Base-by-base conservation (phyloP, 768 basidiomycete species). In the Royoungia palumana region DNA sequence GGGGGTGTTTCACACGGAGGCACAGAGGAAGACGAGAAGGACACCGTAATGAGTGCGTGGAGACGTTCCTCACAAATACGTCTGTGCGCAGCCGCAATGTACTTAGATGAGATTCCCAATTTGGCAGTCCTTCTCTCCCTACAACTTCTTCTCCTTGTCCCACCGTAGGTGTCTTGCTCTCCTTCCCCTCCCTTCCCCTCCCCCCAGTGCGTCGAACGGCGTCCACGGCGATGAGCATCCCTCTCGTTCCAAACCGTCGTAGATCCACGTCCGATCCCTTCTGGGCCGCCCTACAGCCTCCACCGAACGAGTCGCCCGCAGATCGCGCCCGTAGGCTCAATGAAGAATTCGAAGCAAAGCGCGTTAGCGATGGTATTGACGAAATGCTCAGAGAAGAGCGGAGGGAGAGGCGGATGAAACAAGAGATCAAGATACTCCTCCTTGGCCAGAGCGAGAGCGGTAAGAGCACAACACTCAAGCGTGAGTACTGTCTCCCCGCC, bases 371-470 rank as follows among this genome's bases (percentile, higher is more conserved):
- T 59, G 71, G 73, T 19, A 93, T 93, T 59, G 89, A 93, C 68
- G 83, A 85, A 53, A 81, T 84, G 79, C 73, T 93, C 62, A 77
- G 79, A 49, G 71, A 74, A 55, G 89, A 91, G 59, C 70, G 76
- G 49, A 76, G 74, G 46, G 81, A 85, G 54, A 82, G 77, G 69
- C 82, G 77, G 65, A 64, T 68, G 34, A 81, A 76, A 54, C 74
- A 80, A 55, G 81, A 83, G 61, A 80, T 91, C 67, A 85, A 84
- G 62, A 80, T 92, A 44, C 73, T 92, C 46, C 75, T 92, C 52
- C 80, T 92, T 35, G 89, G 89, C 44, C 89, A 92, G 76, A 90
- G 89, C 53, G 89, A 91, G 75, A 89, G 87, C 60, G 89, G 89
- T 35, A 92, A 91, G 75, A 89, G 86, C 63, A 92, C 89, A 9